These are phyloP conservation scores for Bondarzewia mesenterica DNA, from an alignment of 1,284 basidiomycete genomes.

Conservation along the genomic window DNA sequence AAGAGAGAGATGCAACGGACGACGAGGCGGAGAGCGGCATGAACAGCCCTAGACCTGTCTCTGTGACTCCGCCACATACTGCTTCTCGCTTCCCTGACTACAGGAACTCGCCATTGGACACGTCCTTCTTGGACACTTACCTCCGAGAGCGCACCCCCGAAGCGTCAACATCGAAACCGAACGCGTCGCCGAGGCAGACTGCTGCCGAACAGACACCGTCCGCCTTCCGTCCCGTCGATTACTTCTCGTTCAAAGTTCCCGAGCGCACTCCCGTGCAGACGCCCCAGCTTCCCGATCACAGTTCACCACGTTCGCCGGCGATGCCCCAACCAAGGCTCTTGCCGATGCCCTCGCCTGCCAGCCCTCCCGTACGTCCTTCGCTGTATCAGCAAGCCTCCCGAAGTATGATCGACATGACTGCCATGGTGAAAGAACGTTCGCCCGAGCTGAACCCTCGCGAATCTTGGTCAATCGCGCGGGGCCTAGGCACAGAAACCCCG, in stretches of 20 bases:
- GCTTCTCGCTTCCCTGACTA: slow-evolving; percentile 12
- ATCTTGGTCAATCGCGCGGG: slow-evolving; percentile 7
- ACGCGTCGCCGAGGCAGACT: not conserved
- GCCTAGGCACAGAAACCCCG: slow-evolving; percentile 5
- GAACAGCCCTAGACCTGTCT: not conserved
- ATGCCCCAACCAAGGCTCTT: slow-evolving; percentile 11
- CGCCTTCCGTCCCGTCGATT: slow-evolving; percentile 14
- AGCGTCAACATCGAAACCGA: not conserved
- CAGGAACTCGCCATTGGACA: slow-evolving; percentile 10
- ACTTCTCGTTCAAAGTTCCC: slow-evolving; percentile 19
- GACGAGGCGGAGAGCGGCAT: slow-evolving; percentile 21
- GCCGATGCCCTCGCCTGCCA: slow-evolving; percentile 12
- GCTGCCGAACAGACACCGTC: slow-evolving; percentile 9
- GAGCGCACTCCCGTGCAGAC: not conserved
- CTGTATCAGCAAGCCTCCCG: slow-evolving; percentile 58
- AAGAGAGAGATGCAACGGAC: slow-evolving; percentile 15
- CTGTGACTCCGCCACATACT: not conserved
- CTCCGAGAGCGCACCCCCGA: not conserved
- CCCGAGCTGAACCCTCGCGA: slow-evolving; percentile 8
- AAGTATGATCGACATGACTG: slow-evolving; percentile 42
- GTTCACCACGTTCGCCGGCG: not conserved
- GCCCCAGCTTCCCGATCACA: slow-evolving; percentile 6
- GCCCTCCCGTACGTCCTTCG: slow-evolving; percentile 29
- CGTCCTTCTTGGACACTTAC: slow-evolving; percentile 7
- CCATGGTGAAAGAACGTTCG: slow-evolving; percentile 9